Evolutionary conservation across 148 eudicot genomes (phyloP), one percentile per base, ranked within the genome.

Genomic region (Drosera capensis): DNA sequence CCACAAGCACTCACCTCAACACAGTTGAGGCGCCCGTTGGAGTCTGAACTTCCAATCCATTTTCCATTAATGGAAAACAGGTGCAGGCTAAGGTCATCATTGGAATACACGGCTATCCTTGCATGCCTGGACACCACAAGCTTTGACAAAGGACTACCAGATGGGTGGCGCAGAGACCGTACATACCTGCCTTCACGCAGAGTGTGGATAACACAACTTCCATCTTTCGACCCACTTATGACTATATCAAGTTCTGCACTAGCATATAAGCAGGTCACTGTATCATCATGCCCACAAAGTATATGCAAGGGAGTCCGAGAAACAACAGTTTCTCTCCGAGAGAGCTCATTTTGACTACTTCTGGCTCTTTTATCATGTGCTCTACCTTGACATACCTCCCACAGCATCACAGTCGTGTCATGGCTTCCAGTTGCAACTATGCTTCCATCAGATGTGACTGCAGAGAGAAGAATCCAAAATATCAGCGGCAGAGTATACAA

Each of bases 251-350:
- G 99, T 68, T 92, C 95, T 41, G 65, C 57, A 58, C 99, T 92
- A 26, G 65, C 94, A 54, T 67, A 64, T 54, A 92, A 56, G 73
- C 99, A 92, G 37, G 99, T 85, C 31, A 92, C 77, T 52, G 85
- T 58, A 70, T 92, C 99, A 60, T 92, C 99, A 56, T 92, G 99
- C 40, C 99, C 99, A 56, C 99, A 85, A n/a, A 92, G 61, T 60
- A 92, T 79, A 63, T 92, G 99, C 45, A 68, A 85, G 14, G 99
- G 99, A 18, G 95, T 71, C 60, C 74, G 88, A 13, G 82, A 73
- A 64, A 92, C 58, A 56, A 92, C 51, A 43, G 38, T 60, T 46
- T 84, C 94, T 69, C 74, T 92, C 48, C 87, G 86, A 16, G 79
- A 72, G 42, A 68, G 54, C 59, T 92, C 99, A 48, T 63, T 63